A percentile compares a stretch with the other conserved stretches of the same genome.
phyloP scores from a whole-genome alignment of 73 alveolate genomes.

The Urostyla sp. region DNA sequence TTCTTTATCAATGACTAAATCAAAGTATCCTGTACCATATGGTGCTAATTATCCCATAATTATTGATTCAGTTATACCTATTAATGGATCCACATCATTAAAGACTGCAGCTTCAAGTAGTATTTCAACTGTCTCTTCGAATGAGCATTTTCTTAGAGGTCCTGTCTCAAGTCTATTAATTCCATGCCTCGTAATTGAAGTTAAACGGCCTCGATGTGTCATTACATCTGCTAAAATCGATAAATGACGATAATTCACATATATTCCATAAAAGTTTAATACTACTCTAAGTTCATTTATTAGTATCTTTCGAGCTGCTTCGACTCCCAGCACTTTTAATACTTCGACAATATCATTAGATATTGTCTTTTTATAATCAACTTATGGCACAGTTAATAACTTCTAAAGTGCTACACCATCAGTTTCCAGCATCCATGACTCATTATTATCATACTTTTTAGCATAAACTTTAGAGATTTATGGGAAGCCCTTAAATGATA shows the following conservation, averaged over 20 bases:
- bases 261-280: constrained; percentile 83
- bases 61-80: constrained; percentile 93
- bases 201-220: constrained; percentile 95
- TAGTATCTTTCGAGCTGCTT: constrained; percentile 88
- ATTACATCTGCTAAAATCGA: constrained; percentile 92
- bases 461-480: constrained; percentile 93
- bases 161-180: constrained; percentile 94
- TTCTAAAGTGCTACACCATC: constrained; percentile 94
- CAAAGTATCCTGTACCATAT: constrained; percentile 88
- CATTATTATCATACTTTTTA: constrained; percentile 73
- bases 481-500: constrained; percentile 91
- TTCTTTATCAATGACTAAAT: constrained; percentile 77
- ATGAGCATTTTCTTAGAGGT: constrained; percentile 88
- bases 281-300: constrained; percentile 89
- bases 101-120: constrained; percentile 97
- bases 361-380: constrained; percentile 82
- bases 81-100: constrained; percentile 88
- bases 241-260: constrained; percentile 92
- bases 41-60: constrained; percentile 95
- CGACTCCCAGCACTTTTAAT: constrained; percentile 81
- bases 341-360: constrained; percentile 92
- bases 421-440: constrained; percentile 96
- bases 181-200: constrained; percentile 98
- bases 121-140: constrained; percentile 99
- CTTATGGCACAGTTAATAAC: constrained; percentile 77